These are phyloP conservation scores for Botrytis fabae DNA, from an alignment of 2,329 filamentous ascomycete genomes.

Conservation along the genomic window DNA sequence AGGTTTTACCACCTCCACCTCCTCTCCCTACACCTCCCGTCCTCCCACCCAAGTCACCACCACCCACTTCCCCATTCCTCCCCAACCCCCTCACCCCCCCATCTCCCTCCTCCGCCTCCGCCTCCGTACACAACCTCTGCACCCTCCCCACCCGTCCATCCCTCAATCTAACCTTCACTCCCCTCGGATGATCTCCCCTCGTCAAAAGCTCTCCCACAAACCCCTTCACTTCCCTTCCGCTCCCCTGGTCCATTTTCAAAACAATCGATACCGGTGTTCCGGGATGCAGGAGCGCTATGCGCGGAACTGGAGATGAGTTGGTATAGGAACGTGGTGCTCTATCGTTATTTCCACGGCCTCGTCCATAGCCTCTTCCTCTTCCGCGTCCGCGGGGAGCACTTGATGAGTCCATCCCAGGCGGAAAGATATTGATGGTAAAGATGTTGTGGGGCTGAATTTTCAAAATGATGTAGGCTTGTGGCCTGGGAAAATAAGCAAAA, in stretches of 20 bases:
- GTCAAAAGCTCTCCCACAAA: conserved; percentile 38
- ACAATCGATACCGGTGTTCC: conserved; percentile 38
- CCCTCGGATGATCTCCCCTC: conserved; percentile 38
- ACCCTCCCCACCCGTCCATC: conserved; percentile 40
- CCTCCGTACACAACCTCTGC: conserved; percentile 34
- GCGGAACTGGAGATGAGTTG: conserved; percentile 30
- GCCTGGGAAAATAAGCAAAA: background rate
- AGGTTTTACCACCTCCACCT: conserved; percentile 18
- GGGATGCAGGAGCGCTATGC: conserved; percentile 31
- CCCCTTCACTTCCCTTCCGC: conserved; percentile 38
- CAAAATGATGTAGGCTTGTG: background rate
- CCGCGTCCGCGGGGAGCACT: background rate
- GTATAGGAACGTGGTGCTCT: background rate
- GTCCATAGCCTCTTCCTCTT: background rate
- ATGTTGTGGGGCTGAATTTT: background rate
- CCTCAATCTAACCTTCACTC: conserved; percentile 39
- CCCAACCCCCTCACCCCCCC: background rate
- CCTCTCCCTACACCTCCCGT: conserved; percentile 26
- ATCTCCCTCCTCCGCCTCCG: conserved; percentile 26
- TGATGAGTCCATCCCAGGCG: background rate
- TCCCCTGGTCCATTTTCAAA: conserved; percentile 39
- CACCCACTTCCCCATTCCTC: background rate
- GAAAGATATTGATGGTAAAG: background rate
- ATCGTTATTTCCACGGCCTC: background rate
- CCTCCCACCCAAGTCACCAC: background rate